Conservation (phyloP, 768 basidiomycete species). For the Boletus pseudopeckii region DNA sequence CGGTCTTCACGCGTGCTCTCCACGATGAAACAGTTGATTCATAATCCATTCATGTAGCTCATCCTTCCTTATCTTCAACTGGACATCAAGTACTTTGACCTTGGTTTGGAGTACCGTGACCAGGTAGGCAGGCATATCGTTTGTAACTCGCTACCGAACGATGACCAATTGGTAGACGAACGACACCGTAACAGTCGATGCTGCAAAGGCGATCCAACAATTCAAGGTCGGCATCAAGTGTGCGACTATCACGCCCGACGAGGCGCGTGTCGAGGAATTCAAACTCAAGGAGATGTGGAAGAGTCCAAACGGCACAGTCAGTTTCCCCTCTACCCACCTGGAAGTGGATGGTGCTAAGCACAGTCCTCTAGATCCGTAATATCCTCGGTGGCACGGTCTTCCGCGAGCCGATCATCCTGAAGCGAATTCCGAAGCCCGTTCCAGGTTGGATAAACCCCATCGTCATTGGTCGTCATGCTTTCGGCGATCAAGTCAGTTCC, state of each 20-base stretch:
- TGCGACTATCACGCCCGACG: constrained; percentile 98
- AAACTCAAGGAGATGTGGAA: constrained; percentile 99
- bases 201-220: constrained; percentile 91
- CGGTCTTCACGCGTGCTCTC: constrained; percentile 20
- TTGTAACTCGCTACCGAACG: neutral
- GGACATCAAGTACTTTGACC: constrained; percentile 97
- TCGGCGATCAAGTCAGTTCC: constrained; percentile 79
- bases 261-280: constrained; percentile 94
- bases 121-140: constrained; percentile 43
- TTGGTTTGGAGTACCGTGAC: constrained; percentile 93
- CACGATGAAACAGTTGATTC: neutral
- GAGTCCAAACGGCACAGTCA: constrained; percentile 91
- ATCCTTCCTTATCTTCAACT: constrained; percentile 93
- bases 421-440: constrained; percentile 86
- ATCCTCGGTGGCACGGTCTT: constrained; percentile 98
- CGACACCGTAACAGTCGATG: constrained; percentile 89
- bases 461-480: constrained; percentile 93
- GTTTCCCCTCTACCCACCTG: constrained; percentile 26
- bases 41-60: constrained; percentile 52
- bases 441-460: constrained; percentile 98
- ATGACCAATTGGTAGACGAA: constrained; percentile 60
- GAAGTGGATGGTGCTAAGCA: neutral
- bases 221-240: constrained; percentile 98
- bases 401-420: constrained; percentile 94
- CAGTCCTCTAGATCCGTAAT: constrained; percentile 75